phyloP scores from a whole-genome alignment of 352 stramenopile genomes.

The Phytophthora foliorum region DNA sequence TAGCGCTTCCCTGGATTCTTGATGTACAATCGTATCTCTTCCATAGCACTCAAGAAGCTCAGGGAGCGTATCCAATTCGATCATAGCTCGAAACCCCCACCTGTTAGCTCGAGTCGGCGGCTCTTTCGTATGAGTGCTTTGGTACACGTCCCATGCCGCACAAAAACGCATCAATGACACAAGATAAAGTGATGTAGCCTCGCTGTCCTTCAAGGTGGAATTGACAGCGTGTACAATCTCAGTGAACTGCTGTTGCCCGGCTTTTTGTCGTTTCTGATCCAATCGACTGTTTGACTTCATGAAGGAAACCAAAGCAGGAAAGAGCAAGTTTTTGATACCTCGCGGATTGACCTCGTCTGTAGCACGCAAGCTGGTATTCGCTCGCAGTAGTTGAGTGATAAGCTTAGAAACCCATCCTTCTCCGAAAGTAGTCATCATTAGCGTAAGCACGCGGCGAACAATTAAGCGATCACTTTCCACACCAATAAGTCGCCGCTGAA shows the following conservation, averaged over 20 bases:
- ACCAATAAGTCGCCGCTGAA: conserved; percentile 26
- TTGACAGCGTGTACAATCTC: conserved; percentile 29
- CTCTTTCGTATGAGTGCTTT: conserved; percentile 44
- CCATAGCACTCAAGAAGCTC: conserved; percentile 50
- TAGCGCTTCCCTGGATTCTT: conserved; percentile 40
- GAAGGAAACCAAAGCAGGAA: conserved; percentile 42
- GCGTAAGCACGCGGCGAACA: conserved; percentile 31
- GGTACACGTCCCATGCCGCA: conserved; percentile 43
- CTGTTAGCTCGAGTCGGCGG: conserved; percentile 23
- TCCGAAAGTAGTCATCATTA: conserved; percentile 37
- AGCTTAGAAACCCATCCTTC: conserved; percentile 37
- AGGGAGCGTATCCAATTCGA: conserved; percentile 37
- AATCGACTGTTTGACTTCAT: conserved; percentile 24
- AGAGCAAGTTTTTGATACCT: conserved; percentile 46
- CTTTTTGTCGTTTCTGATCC: conserved; percentile 24
- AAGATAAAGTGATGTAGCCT: conserved; percentile 39
- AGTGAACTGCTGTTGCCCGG: conserved; percentile 36
- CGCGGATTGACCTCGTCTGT: conserved; percentile 11
- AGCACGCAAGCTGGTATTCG: conserved; percentile 18
- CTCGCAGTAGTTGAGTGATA: conserved; percentile 31
- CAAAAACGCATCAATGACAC: conserved; percentile 45
- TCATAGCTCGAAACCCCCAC: conserved; percentile 45
- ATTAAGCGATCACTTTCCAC: conserved; percentile 26
- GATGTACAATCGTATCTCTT: conserved; percentile 19
- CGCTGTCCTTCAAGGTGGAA: conserved; percentile 29